Base-by-base conservation (phyloP, 1,284 basidiomycete species). In the Cryptococcus sp. region DNA sequence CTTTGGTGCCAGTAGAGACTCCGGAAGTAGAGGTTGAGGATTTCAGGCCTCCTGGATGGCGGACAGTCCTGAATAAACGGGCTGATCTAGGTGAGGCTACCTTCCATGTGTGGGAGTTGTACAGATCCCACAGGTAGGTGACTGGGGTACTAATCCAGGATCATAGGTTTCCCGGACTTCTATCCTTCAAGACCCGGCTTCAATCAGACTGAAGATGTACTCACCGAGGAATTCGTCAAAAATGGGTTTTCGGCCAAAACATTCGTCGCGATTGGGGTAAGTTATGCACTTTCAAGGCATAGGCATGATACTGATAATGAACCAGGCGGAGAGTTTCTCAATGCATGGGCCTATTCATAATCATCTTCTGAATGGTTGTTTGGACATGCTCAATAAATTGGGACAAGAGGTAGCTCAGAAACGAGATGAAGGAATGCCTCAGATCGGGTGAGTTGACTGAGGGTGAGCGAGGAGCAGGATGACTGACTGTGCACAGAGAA, bases 171-270 rank as follows among this genome's bases (percentile, higher is more conserved):
- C 69, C 83, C 86, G 50, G 90, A 91, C 37, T 92, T 92, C 71
- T 85, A 88, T 71, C 91, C 92, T 42, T 88, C 91, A 3, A 81
- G 84, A 52, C 84, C 88, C 14, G 85, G 86, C 4, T 88, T 91
- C 34, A 83, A 84, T 5, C 89, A 94, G 73, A 85, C 88, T 33
- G 94, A 96, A 74, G 92, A 96, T 68, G 76, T 85, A 4, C 79
- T 96, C 54, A 87, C 88, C 0, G 86, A 89, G 57, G 68, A 74
- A 0, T 87, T 87, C 64, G 84, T 97, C 57, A 89, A 88, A 78
- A 83, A 83, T 69, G 95, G 95, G 0, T 88, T 89, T 60, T 69
- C 79, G 5, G 79, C 85, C 31, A 78, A 79, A 33, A 79, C 80
- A 14, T 79, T 84, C 31, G 86, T 93, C 38, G 79, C 83, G 31